A percentile compares a stretch with the other conserved stretches of the same genome.
These are phyloP conservation scores for Rhodomyrtus tomentosa DNA, from an alignment of 345 rosid species.

Conservation along the genomic window DNA sequence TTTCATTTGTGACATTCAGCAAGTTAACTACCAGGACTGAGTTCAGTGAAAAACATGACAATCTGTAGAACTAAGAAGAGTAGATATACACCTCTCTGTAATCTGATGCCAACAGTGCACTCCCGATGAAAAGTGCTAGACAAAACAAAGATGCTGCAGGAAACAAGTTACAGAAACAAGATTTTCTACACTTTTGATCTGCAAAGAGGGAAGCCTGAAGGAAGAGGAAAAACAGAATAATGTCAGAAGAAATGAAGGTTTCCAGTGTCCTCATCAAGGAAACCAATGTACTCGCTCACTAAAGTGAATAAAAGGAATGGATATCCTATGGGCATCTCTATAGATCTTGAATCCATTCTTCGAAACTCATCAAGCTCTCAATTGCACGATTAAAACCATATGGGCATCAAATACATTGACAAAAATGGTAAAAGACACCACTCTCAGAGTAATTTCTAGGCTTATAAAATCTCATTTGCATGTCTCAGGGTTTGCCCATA, in stretches of 20 bases:
- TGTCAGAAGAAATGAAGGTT: background rate
- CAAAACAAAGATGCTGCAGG: constrained; percentile 30
- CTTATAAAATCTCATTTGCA: background rate
- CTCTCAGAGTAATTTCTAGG: background rate
- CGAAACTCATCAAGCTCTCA: background rate
- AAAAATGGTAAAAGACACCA: background rate
- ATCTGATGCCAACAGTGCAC: constrained; percentile 18
- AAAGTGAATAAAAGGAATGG: background rate
- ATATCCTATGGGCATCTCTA: background rate
- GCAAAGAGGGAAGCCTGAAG: constrained; percentile 18
- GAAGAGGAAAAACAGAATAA: background rate
- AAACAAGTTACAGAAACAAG: constrained; percentile 20
- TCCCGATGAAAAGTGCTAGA: constrained; percentile 25
- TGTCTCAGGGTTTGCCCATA: background rate
- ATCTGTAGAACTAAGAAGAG: background rate
- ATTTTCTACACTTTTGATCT: constrained; percentile 24
- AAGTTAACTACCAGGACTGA: background rate
- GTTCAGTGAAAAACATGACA: background rate
- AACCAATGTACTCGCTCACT: background rate
- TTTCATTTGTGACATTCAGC: background rate
- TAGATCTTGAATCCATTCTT: background rate
- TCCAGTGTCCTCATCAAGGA: background rate
- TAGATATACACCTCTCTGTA: constrained; percentile 23
- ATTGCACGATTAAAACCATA: background rate
- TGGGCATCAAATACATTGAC: background rate